Percentiles rank a stretch among this genome's conserved stretches.
These are phyloP conservation scores for Fusarium decemcellulare DNA, from an alignment of 2,329 filamentous ascomycete genomes.

Conservation along the genomic window DNA sequence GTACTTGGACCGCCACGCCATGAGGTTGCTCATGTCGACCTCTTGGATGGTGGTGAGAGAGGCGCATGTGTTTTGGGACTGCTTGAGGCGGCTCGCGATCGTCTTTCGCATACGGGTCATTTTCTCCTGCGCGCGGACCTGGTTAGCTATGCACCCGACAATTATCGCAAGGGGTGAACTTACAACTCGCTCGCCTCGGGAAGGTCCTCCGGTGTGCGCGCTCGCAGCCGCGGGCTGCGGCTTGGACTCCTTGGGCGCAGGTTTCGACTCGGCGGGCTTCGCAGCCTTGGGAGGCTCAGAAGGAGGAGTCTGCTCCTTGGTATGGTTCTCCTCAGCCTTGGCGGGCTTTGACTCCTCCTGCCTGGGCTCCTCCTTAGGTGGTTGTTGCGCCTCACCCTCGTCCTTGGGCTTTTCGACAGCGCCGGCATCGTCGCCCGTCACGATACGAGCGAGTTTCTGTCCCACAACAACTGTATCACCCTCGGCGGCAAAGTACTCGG, in stretches of 20 bases:
- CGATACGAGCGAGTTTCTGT: conserved; percentile 49
- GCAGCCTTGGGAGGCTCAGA: conserved; percentile 30
- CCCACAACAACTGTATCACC: conserved; percentile 52
- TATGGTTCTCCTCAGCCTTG: conserved; percentile 34
- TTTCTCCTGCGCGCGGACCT: conserved; percentile 42
- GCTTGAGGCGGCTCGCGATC: conserved; percentile 76
- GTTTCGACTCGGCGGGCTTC: conserved; percentile 35
- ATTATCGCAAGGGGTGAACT: not conserved
- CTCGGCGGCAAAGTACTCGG: conserved; percentile 50
- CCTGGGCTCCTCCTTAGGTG: conserved; percentile 36
- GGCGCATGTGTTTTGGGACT: conserved; percentile 78
- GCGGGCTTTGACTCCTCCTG: conserved; percentile 33
- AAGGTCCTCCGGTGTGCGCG: conserved; percentile 17
- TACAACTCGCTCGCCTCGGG: conserved; percentile 40
- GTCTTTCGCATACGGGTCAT: conserved; percentile 81
- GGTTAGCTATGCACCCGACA: conserved; percentile 2
- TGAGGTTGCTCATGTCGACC: conserved; percentile 72
- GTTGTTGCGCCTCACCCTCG: conserved; percentile 35
- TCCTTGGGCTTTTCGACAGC: conserved; percentile 31
- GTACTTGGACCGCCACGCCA: conserved; percentile 75
- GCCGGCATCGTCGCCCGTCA: conserved; percentile 43
- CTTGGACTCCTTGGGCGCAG: conserved; percentile 34
- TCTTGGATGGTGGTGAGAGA: conserved; percentile 73
- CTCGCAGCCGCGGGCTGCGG: conserved; percentile 21
- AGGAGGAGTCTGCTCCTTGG: conserved; percentile 28